Evolutionary conservation across 106 monocot genomes (phyloP).

Genomic region (Dioscorea dumetorum): DNA sequence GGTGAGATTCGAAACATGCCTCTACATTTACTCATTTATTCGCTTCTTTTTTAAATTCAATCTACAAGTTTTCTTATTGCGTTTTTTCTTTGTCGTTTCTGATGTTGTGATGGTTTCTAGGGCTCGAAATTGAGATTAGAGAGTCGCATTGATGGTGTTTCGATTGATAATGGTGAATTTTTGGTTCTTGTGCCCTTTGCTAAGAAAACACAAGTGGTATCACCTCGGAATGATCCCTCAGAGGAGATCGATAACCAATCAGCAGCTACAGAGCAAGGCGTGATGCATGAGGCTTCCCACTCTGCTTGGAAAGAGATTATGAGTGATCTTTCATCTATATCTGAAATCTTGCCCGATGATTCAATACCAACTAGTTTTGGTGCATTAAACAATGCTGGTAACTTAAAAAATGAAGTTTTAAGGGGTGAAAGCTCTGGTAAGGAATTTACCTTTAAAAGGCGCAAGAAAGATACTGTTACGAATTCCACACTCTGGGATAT

Average conservation of each 20-base stretch:
- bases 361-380: background rate
- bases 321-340: conserved; percentile 57
- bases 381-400: background rate
- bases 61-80: background rate
- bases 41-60: background rate
- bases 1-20: conserved; percentile 12
- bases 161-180: conserved; percentile 38
- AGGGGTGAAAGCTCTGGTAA: background rate
- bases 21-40: background rate
- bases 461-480: conserved; percentile 4
- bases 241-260: conserved; percentile 2
- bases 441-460: background rate
- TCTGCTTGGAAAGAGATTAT: conserved; percentile 71
- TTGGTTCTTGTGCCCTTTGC: conserved; percentile 71
- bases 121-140: conserved; percentile 52
- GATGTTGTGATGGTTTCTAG: conserved; percentile 14
- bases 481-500: conserved; percentile 21
- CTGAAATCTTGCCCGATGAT: conserved; percentile 7
- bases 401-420: background rate
- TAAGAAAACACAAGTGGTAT: conserved; percentile 37
- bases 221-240: background rate
- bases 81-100: background rate
- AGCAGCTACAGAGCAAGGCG: background rate
- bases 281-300: conserved; percentile 21
- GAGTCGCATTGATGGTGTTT: conserved; percentile 15